Evolutionary conservation across 2,329 filamentous ascomycete genomes (phyloP).

Genomic region (Emmonsiellopsis sp.): DNA sequence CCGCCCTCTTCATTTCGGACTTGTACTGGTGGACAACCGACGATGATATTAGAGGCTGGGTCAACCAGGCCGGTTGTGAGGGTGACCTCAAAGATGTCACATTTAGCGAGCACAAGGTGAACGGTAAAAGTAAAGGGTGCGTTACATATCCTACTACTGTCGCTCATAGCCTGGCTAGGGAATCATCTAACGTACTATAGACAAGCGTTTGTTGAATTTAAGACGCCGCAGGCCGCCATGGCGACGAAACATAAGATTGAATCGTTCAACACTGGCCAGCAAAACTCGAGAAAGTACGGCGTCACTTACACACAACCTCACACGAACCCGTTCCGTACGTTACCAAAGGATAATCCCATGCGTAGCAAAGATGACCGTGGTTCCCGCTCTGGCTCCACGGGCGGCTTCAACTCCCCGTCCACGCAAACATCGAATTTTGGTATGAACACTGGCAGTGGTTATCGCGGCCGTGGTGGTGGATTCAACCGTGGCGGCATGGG

Average conservation of each 20-base stretch:
- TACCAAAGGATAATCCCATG: constrained; percentile 77
- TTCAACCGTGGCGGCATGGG: constrained; percentile 41
- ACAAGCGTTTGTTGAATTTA: constrained; percentile 77
- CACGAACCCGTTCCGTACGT: constrained; percentile 79
- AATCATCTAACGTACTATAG: constrained; percentile 23
- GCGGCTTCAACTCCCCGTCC: constrained; percentile 31
- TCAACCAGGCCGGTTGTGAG: constrained; percentile 68
- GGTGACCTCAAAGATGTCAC: constrained; percentile 83
- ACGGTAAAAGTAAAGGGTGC: constrained; percentile 96
- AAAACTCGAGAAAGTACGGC: constrained; percentile 54
- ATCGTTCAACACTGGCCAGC: constrained; percentile 45
- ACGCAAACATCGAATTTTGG: constrained; percentile 32
- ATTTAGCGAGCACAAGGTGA: constrained; percentile 97
- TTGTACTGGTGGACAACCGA: constrained; percentile 96
- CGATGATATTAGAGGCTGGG: constrained; percentile 85
- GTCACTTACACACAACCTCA: constrained; percentile 67
- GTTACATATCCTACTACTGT: constrained; percentile 21
- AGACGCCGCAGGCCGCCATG: constrained; percentile 72
- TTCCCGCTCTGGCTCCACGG: constrained; percentile 42
- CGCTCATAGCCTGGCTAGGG: background rate
- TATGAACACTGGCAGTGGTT: constrained; percentile 41
- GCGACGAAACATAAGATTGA: constrained; percentile 78
- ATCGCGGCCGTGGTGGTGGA: constrained; percentile 42
- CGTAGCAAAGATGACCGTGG: constrained; percentile 54
- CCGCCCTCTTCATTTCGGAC: constrained; percentile 77